Evolutionary conservation across 345 rosid genomes (phyloP).

Genomic region (Aquilaria yunnanensis): DNA sequence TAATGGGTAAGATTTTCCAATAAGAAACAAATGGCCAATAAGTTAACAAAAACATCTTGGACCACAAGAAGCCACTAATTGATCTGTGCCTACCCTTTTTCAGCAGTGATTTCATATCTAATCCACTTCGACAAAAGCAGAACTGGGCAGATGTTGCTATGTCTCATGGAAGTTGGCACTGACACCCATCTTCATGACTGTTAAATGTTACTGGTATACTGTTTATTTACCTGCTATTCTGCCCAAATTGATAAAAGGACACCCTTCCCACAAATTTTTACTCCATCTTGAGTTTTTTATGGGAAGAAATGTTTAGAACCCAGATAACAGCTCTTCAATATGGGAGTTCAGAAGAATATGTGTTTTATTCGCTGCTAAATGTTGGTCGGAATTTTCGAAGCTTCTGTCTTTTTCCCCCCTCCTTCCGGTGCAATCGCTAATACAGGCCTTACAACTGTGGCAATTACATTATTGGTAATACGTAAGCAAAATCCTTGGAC

Average conservation of each 20-base stretch:
- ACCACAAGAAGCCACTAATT: conserved; percentile 22
- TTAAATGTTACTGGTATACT: too few species aligned
- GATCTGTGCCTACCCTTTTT: conserved; percentile 14
- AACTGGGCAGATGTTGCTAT: conserved; percentile 6
- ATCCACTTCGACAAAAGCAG: conserved; percentile 13
- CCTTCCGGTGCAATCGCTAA: too few species aligned
- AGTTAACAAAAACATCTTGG: conserved; percentile 15
- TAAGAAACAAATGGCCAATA: conserved; percentile 13
- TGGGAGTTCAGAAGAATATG: too few species aligned
- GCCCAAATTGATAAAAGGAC: too few species aligned
- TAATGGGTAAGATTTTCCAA: conserved; percentile 12
- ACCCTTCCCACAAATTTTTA: too few species aligned
- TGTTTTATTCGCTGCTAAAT: too few species aligned
- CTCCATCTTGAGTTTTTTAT: background rate
- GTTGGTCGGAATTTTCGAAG: too few species aligned
- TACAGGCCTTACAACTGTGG: too few species aligned
- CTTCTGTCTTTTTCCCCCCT: too few species aligned
- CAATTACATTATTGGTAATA: too few species aligned
- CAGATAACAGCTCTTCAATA: background rate
- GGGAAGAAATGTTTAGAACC: background rate
- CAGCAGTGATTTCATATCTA: conserved; percentile 17
- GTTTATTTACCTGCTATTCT: too few species aligned
- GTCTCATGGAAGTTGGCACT: conserved; percentile 4
- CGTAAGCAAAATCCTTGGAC: too few species aligned
- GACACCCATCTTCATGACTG: conserved; percentile 1